Conservation (phyloP, 768 basidiomycete genomes). For the Leccinum variicolor region DNA sequence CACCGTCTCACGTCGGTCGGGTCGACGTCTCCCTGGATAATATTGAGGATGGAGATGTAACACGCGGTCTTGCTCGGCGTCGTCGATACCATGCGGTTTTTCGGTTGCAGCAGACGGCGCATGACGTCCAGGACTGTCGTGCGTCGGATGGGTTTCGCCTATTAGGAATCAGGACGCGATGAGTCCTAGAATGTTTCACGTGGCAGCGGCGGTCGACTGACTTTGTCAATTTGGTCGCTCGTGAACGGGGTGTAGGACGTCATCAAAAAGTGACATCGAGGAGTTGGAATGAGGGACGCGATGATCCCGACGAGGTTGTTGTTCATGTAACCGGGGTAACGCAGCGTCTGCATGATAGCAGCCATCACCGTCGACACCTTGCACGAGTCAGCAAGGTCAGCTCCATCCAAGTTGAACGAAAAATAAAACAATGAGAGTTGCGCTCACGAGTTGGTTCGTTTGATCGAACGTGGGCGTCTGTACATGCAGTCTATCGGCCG, state of each 20-base stretch:
- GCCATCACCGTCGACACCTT: conserved; percentile 98
- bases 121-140: conserved; percentile 99
- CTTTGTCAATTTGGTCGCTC: conserved; percentile 95
- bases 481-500: conserved; percentile 85
- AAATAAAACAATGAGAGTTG: neutral
- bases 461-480: conserved; percentile 89
- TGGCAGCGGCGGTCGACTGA: conserved; percentile 31
- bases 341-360: conserved; percentile 92
- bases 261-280: conserved; percentile 97
- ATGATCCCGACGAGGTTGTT: conserved; percentile 98
- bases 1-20: conserved; percentile 75
- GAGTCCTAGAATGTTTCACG: neutral
- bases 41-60: conserved; percentile 97
- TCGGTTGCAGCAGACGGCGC: conserved; percentile 95
- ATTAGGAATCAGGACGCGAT: conserved; percentile 25
- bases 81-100: conserved; percentile 97
- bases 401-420: neutral
- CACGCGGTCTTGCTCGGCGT: conserved; percentile 89
- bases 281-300: conserved; percentile 94
- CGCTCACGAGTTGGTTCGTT: conserved; percentile 81
- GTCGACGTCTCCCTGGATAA: conserved; percentile 98
- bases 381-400: conserved; percentile 1
- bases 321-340: conserved; percentile 99
- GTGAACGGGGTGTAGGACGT: conserved; percentile 99
- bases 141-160: conserved; percentile 94